A percentile compares a stretch with the other conserved stretches of the same genome.
These are phyloP conservation scores for Rhizopogon vulgaris DNA, from an alignment of 768 basidiomycete species.

Conservation along the genomic window DNA sequence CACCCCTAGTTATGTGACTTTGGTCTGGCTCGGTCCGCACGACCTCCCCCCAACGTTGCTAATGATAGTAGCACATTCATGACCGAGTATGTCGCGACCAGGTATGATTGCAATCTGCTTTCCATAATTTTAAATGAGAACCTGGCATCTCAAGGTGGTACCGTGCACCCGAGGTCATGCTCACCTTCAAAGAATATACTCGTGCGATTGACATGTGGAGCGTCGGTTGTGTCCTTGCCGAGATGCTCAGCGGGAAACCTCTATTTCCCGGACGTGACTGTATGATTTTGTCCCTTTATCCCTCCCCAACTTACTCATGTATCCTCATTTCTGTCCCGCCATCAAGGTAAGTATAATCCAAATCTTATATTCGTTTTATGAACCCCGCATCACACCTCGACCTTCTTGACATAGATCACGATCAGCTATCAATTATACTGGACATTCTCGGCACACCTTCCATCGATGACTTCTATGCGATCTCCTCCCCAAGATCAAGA, in stretches of 20 bases:
- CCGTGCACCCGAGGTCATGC: slow-evolving; percentile 96
- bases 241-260: slow-evolving; percentile 89
- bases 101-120: slow-evolving; percentile 34
- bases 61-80: slow-evolving; percentile 77
- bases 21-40: slow-evolving; percentile 77
- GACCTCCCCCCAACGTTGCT: slow-evolving; percentile 64
- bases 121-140: neutral
- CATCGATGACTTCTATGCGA: slow-evolving; percentile 93
- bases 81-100: slow-evolving; percentile 94
- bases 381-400: neutral
- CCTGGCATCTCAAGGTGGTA: slow-evolving; percentile 64
- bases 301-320: slow-evolving; percentile 3
- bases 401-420: slow-evolving; percentile 58
- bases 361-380: neutral
- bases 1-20: slow-evolving; percentile 69
- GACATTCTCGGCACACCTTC: slow-evolving; percentile 90
- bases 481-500: slow-evolving; percentile 70
- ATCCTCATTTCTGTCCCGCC: neutral
- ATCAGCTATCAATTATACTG: slow-evolving; percentile 88
- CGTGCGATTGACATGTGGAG: slow-evolving; percentile 84
- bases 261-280: slow-evolving; percentile 95
- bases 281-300: slow-evolving; percentile 22
- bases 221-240: slow-evolving; percentile 82
- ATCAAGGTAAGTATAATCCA: slow-evolving; percentile 4
- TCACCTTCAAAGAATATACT: slow-evolving; percentile 95